phyloP scores from a whole-genome alignment of 371 early-diverging fungal species.

The Mortierella sp. region DNA sequence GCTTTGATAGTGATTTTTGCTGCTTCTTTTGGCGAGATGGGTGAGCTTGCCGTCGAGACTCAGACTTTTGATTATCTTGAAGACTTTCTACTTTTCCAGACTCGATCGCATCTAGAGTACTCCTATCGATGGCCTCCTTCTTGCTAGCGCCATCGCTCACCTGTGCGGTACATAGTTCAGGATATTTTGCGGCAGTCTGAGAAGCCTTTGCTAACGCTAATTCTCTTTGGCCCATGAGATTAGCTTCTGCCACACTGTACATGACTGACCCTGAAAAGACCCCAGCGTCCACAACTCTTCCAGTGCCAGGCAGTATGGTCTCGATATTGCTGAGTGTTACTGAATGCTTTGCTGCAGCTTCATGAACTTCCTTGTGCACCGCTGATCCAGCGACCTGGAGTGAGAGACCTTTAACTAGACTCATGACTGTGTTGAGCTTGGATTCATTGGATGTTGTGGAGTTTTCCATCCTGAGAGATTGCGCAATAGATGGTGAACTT shows the following conservation, averaged over 20 bases:
- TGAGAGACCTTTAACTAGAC: constrained; percentile 1
- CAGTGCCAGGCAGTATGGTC: background rate
- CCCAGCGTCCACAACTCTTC: background rate
- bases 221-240: background rate
- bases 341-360: constrained; percentile 1
- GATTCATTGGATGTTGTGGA: background rate
- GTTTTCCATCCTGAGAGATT: background rate
- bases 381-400: constrained; percentile 4
- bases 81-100: background rate
- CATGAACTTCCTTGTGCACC: background rate
- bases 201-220: too few species aligned
- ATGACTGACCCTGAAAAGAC: background rate
- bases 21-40: background rate
- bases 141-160: background rate
- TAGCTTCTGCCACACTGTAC: background rate
- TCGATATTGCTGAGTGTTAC: background rate
- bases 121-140: background rate
- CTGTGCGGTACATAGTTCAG: background rate
- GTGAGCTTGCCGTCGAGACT: background rate
- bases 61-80: background rate
- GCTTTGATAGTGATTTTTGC: background rate
- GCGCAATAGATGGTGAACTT: too few species aligned
- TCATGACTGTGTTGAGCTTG: constrained; percentile 3
- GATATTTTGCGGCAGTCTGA: background rate
- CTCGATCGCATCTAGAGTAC: too few species aligned